Percentiles rank a stretch among this genome's conserved stretches.
Conservation (phyloP, 1,284 basidiomycete genomes). For the Clitocybe nebularis region DNA sequence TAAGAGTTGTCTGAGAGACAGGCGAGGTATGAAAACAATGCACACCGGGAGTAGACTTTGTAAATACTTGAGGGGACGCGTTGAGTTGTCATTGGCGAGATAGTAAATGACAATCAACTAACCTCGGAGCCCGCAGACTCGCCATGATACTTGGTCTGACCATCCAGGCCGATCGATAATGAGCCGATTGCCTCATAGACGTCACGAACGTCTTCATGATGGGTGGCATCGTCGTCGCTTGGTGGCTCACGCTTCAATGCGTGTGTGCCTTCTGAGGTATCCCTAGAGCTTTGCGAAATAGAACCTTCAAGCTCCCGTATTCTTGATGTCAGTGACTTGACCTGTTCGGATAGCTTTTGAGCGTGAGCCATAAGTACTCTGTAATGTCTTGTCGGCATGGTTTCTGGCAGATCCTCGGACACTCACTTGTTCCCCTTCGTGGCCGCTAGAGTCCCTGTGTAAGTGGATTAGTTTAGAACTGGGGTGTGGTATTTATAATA, state of each 20-base stretch:
- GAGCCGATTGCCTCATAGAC: constrained; percentile 38
- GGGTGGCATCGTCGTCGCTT: constrained; percentile 1
- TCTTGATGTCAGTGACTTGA: constrained; percentile 39
- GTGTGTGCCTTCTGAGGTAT: constrained; percentile 6
- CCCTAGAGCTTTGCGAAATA: constrained; percentile 33
- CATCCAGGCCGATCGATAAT: constrained; percentile 40
- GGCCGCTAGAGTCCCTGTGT: constrained; percentile 43
- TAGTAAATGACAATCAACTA: constrained; percentile 8
- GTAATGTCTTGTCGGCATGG: not conserved
- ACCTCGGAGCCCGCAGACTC: constrained; percentile 46
- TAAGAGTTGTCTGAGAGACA: not conserved
- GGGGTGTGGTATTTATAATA: not conserved
- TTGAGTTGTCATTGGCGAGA: constrained; percentile 5
- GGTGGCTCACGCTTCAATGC: not conserved
- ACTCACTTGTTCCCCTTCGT: constrained; percentile 54
- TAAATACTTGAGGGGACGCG: constrained; percentile 32
- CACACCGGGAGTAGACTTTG: constrained; percentile 39
- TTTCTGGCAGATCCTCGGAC: not conserved
- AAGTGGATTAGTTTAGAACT: constrained; percentile 1
- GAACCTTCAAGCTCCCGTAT: constrained; percentile 57
- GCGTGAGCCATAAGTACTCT: constrained; percentile 48
- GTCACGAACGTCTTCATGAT: constrained; percentile 19
- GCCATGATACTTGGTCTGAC: constrained; percentile 44
- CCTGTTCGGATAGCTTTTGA: constrained; percentile 41
- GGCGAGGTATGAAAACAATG: not conserved